Evolutionary conservation across 331 rosid species (phyloP), one percentile per base, ranked within the genome.

Genomic region (Pyrus hybrid): DNA sequence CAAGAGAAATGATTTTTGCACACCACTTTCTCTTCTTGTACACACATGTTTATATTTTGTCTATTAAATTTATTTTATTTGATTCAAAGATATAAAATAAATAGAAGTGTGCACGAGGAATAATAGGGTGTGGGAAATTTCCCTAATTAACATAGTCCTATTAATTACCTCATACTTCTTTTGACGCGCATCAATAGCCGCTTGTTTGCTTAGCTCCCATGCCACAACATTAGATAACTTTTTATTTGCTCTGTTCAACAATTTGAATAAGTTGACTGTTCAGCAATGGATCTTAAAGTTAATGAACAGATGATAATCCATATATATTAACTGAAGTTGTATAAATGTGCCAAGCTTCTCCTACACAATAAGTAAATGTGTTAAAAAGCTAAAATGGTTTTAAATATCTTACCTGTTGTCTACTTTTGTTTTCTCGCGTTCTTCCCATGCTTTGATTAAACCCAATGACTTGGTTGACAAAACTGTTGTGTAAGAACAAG

Each of bases 401-500:
- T 25, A 20, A 25, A 18, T 6, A 12, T 11, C 41, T 72, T 72
- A 72, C 76, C 37, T 72, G 58, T 60, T 72, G 5, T 72, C 76
- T 7, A 25, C 13, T 37, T 60, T 72, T 25, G 76, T 26, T 45
- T 72, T 60, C 68, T 60, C 37, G 25, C 57, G 18, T 5, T 72
- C 68, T 58, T 72, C 76, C 76, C 76, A 60, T 60, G 76, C 76
- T 17, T 60, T 72, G 57, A 72, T 25, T 72, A 72, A 72, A 23
- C 68, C 76, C 58, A 17, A 17, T 1, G 67, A 58, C 33, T 72
- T 37, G 10, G 26, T 58, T 33, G 76, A 72, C 76, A 58, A 33
- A 72, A 12, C 76, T 72, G 63, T 72, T 58, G n/a, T 5, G 67
- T 18, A 35, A 37, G 14, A 33, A 58, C 67, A 72, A 20, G 18